Base-by-base conservation (phyloP, 441 rosid species). In the Geranium incanum region DNA sequence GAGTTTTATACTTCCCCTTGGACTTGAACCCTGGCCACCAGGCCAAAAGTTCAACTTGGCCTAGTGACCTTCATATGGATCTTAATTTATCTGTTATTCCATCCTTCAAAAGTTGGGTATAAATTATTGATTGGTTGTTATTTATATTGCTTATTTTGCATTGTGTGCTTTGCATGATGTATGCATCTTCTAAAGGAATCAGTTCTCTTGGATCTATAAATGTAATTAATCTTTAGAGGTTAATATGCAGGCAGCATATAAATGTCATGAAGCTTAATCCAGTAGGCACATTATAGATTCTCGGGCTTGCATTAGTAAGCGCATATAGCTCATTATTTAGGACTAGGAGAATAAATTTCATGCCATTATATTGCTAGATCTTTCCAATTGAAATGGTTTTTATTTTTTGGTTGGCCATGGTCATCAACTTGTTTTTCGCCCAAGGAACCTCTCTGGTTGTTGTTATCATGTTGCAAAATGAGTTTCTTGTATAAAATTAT, bases 271-370 rank as follows among this genome's bases (percentile, higher is more conserved):
- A 38, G 41, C 41, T 38, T 6, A 38, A 3, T 38, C 41, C 41
- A 38, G 41, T 38, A 38, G 41, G 41, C 41, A 38, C 41, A 3
- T 39, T 4, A 4, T 5, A 4, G 43, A 7, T 39, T 39, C 43
- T 39, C 43, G 6, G 5, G 43, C 8, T 39, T 7, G 8, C 3
- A 0, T 39, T 39, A 39, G 60, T 52, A 13, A 52, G 60, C 7
- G 19, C 60, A 52, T 52, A 52, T n/a, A 18, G 60, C 15, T 52
- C 60, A 52, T 52, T 52, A 52, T 52, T 15, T 52, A 52, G 60
- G 60, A 52, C 3, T 52, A 52, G 60, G 60, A 52, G 43, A 52
- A 52, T 52, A 52, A 52, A 52, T 15, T 52, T 52, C 60, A 52
- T 4, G 19, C 7, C 60, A 52, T 15, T 52, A 52, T n/a, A 12